These are phyloP conservation scores for Brasenia schreberi DNA, from an alignment of 164 flowering plant genomes.

Conservation along the genomic window DNA sequence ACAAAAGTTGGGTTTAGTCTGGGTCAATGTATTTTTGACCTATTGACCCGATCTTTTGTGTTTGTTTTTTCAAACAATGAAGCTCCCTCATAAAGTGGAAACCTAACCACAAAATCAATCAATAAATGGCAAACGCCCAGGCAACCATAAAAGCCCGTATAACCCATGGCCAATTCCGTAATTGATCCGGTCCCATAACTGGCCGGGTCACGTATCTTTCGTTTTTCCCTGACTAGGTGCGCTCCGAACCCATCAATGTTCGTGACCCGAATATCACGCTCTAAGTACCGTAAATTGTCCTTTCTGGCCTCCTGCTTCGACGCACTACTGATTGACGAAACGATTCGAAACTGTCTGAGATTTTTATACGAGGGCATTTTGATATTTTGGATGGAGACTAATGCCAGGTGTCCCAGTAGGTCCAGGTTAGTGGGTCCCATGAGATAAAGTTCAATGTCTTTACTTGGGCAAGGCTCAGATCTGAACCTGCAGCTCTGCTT, in stretches of 20 bases:
- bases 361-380: neutral
- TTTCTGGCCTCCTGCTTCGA: neutral
- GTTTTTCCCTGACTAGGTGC: neutral
- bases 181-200: too few species aligned
- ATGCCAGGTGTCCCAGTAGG: neutral
- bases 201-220: neutral
- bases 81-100: too few species aligned
- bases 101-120: too few species aligned
- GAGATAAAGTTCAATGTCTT: neutral
- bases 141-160: too few species aligned
- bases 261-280: neutral
- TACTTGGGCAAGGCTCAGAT: neutral
- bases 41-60: too few species aligned
- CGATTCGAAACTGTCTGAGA: too few species aligned
- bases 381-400: neutral
- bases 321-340: too few species aligned
- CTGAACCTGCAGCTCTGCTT: slow-evolving; percentile 7
- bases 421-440: neutral
- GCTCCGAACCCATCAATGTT: neutral
- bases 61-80: too few species aligned
- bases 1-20: too few species aligned
- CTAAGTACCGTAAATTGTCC: neutral
- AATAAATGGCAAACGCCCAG: too few species aligned
- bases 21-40: too few species aligned
- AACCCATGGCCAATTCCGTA: too few species aligned